phyloP scores from a whole-genome alignment of 768 basidiomycete species.

The Lanmaoa pseudosensibilis region DNA sequence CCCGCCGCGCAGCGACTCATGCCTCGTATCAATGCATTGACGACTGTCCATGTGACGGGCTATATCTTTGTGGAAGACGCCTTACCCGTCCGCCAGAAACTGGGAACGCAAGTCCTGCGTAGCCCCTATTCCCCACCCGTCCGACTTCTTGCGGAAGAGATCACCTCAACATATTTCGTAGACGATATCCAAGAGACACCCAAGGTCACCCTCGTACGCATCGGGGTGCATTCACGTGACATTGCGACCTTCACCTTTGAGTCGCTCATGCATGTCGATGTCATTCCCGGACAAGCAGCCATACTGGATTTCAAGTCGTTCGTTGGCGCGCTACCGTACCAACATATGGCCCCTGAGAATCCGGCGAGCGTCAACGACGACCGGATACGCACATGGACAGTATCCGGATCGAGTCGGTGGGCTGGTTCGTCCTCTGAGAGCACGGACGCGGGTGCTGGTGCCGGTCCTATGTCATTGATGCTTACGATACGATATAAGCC shows the following conservation, averaged over 20 bases:
- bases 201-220: conserved; percentile 32
- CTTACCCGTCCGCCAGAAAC: conserved; percentile 52
- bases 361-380: conserved; percentile 61
- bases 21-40: conserved; percentile 55
- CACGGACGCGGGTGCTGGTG: background rate
- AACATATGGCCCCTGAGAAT: conserved; percentile 52
- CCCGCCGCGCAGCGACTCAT: conserved; percentile 44
- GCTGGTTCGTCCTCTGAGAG: background rate
- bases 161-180: conserved; percentile 30
- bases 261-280: conserved; percentile 32
- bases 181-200: conserved; percentile 23
- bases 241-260: conserved; percentile 59
- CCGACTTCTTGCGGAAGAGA: conserved; percentile 53
- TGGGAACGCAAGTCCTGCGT: conserved; percentile 27
- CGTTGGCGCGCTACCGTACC: conserved; percentile 48
- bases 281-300: conserved; percentile 51
- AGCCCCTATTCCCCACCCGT: conserved; percentile 65
- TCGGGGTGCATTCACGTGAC: conserved; percentile 45
- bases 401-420: conserved; percentile 39
- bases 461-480: conserved; percentile 28
- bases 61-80: conserved; percentile 55
- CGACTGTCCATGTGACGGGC: conserved; percentile 49
- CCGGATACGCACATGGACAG: conserved; percentile 64
- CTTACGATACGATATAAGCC: conserved; percentile 60
- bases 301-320: conserved; percentile 56